These are phyloP conservation scores for Spizellomyces punctatus DNA, from an alignment of 192 early-diverging fungal species.

Conservation along the genomic window DNA sequence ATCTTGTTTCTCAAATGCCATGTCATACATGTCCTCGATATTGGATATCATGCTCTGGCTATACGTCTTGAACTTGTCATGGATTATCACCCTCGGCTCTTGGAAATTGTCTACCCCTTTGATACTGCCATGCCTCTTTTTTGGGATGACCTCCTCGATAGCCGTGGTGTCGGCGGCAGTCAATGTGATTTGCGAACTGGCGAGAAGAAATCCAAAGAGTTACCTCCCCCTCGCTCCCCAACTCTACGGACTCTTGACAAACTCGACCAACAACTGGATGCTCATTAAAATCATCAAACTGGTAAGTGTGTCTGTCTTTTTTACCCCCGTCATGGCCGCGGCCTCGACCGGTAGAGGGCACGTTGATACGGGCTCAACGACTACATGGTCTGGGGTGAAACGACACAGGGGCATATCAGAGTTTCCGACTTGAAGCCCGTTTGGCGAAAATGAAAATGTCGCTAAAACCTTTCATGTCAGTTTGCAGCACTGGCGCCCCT, in stretches of 20 bases:
- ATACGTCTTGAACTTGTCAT: too few species aligned
- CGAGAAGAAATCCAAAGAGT: constrained; percentile 86
- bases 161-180: constrained; percentile 92
- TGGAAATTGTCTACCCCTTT: too few species aligned
- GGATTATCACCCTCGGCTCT: too few species aligned
- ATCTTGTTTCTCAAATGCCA: too few species aligned
- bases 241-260: constrained; percentile 86
- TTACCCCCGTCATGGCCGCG: neutral
- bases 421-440: too few species aligned
- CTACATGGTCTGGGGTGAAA: too few species aligned
- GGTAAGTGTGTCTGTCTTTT: constrained; percentile 46
- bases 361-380: too few species aligned
- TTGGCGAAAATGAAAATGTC: neutral
- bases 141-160: constrained; percentile 16
- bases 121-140: too few species aligned
- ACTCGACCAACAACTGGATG: constrained; percentile 98
- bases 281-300: constrained; percentile 99
- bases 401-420: too few species aligned
- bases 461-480: constrained; percentile 36
- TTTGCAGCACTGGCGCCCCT: constrained; percentile 90
- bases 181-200: constrained; percentile 96
- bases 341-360: too few species aligned
- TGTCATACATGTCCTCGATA: too few species aligned
- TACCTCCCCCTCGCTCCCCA: constrained; percentile 95
- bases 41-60: too few species aligned